Conservation (phyloP, 2,329 filamentous ascomycete genomes). For the Fusarium beomiforme region DNA sequence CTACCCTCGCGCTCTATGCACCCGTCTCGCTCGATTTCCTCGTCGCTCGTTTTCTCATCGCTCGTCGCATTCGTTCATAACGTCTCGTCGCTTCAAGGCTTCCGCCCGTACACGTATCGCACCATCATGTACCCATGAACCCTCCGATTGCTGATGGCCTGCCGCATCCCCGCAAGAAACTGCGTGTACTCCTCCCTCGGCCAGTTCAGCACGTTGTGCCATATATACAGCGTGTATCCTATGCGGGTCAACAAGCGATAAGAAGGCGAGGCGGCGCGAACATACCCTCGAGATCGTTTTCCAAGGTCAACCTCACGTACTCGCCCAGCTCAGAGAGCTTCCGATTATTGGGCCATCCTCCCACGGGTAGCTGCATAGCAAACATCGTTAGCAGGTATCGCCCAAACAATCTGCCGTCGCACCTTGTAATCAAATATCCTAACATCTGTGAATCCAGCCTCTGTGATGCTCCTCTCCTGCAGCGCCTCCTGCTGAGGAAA, state of each 20-base stretch:
- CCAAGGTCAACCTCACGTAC: conserved; percentile 34
- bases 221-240: conserved; percentile 34
- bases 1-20: not conserved
- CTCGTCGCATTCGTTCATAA: not conserved
- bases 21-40: not conserved
- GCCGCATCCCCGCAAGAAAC: conserved; percentile 24
- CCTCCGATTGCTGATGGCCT: conserved; percentile 23
- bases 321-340: conserved; percentile 34
- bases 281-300: conserved; percentile 36
- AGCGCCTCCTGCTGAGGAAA: conserved; percentile 27
- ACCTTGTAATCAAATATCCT: conserved; percentile 34
- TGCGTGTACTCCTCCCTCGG: conserved; percentile 31
- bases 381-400: not conserved
- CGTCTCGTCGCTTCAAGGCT: conserved; percentile 1
- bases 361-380: conserved; percentile 26
- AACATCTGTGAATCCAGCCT: conserved; percentile 35
- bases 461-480: conserved; percentile 25
- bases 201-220: conserved; percentile 35
- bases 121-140: conserved; percentile 36
- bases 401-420: not conserved
- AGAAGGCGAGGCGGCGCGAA: not conserved
- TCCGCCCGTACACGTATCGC: conserved; percentile 35
- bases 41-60: not conserved
- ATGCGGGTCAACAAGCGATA: not conserved
- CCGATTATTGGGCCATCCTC: conserved; percentile 35